Evolutionary conservation across 805 yeast species (phyloP).

Genomic region (Lipomyces orientalis): DNA sequence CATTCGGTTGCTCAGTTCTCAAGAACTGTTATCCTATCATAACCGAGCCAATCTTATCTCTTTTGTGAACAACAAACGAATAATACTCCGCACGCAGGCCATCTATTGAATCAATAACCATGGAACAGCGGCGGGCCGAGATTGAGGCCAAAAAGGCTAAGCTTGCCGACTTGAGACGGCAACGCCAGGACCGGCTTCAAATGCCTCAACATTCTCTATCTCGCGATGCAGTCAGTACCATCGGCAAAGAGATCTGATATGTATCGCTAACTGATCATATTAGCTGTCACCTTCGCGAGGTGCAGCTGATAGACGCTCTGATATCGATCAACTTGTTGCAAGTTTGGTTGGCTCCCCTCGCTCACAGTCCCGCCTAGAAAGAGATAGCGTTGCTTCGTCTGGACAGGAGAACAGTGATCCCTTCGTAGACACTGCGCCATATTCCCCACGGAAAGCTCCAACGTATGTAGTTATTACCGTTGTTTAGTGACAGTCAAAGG

Average conservation of each 20-base stretch:
- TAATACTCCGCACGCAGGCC: background rate
- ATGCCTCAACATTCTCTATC: background rate
- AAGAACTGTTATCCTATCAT: too few relatives aligned
- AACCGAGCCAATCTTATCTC: background rate
- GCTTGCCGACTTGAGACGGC: slow-evolving; percentile 58
- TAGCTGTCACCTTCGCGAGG: slow-evolving; percentile 19
- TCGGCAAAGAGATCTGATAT: background rate
- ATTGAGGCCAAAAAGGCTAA: slow-evolving; percentile 60
- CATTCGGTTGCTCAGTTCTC: too few relatives aligned
- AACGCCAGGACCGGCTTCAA: slow-evolving; percentile 48
- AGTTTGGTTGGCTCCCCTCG: slow-evolving; percentile 36
- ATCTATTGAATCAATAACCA: background rate
- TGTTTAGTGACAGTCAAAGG: background rate
- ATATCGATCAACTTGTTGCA: slow-evolving; percentile 43
- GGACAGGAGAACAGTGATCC: background rate
- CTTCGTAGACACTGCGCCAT: background rate
- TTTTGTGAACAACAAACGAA: background rate
- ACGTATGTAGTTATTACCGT: background rate
- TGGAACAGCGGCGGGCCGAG: slow-evolving; percentile 48
- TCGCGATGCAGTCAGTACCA: slow-evolving; percentile 19
- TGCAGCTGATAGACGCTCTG: slow-evolving; percentile 18
- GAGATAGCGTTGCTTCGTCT: background rate
- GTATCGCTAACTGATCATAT: background rate
- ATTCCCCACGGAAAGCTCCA: background rate
- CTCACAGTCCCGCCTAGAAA: background rate